Evolutionary conservation across 371 early-diverging fungal genomes (phyloP), one percentile per base, ranked within the genome.

Genomic region (Rhizomucor pusillus): DNA sequence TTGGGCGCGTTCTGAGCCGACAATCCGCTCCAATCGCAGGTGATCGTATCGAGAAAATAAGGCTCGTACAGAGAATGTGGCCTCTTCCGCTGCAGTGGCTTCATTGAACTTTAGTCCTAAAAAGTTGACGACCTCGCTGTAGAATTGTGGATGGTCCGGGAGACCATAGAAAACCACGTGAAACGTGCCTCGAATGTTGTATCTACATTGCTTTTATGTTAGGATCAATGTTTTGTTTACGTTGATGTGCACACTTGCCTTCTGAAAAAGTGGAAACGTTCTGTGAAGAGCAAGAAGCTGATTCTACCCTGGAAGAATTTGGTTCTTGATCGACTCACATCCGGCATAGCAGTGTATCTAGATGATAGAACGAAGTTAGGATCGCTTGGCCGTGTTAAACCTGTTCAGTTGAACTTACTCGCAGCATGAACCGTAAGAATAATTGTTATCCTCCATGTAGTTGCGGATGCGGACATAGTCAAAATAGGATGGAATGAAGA

Each of bases 401-500:
- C n/a, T 19, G 16, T 22, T 18, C 35, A 16, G 48, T 12, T 54
- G 57, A 35, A 67, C 80, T 67, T 88, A 91, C 77, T 92, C 94
- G 53, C 84, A 90, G 18, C 93, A 81, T 16, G 83, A 75, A 7
- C 78, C 87, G 65, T 91, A 91, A 4, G 84, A 80, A 62, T 81
- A 86, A 52, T 77, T 77, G 64, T 84, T 84, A 57, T 91, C 89
- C 37, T 86, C 77, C 53, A 94, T 75, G 61, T 90, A 88, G 60
- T 96, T 96, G 43, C 96, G 80, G 24, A 99, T 53, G 7, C 94
- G 81, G 10, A 97, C 91, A 81, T 88, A 99, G 61, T 99, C 99
- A 75, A 97, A 94, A 65, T 97, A 99, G 11, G 91, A 90, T n/a
- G 98, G 91, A 7, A 95, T 85, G 69, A 92, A 91, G 40, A 99